phyloP scores from a whole-genome alignment of 805 yeast species.

The Cyberlindnera bimundalis region DNA sequence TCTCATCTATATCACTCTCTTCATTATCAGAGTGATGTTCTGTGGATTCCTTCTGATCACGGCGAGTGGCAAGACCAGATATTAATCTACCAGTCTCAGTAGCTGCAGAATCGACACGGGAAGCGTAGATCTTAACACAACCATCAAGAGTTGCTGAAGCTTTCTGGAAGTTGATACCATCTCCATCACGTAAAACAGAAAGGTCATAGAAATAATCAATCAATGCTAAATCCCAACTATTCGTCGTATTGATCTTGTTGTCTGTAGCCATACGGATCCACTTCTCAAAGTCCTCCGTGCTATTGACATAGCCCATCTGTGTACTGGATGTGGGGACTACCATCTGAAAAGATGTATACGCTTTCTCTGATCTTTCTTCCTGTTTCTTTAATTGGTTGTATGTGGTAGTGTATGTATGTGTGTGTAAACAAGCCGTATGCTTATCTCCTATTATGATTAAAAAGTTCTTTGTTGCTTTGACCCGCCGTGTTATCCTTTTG shows the following conservation, averaged over 20 bases:
- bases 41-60: constrained; percentile 23
- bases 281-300: constrained; percentile 48
- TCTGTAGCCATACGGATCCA: constrained; percentile 84
- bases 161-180: constrained; percentile 79
- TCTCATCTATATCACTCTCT: constrained; percentile 23
- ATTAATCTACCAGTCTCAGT: constrained; percentile 82
- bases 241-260: constrained; percentile 77
- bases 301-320: constrained; percentile 8
- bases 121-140: constrained; percentile 86
- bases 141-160: constrained; percentile 93
- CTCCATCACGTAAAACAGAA: constrained; percentile 70
- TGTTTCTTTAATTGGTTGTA: background rate
- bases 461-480: no score
- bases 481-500: no score
- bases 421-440: no score
- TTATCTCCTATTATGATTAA: no score
- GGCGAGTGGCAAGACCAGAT: constrained; percentile 60
- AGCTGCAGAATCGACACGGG: constrained; percentile 91
- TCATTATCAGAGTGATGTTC: constrained; percentile 22
- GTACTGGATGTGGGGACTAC: constrained; percentile 11
- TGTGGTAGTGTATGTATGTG: background rate
- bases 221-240: constrained; percentile 87
- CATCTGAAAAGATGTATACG: constrained; percentile 4
- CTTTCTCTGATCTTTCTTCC: no score
- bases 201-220: constrained; percentile 90